Percentiles rank a stretch among this genome's conserved stretches.
Conservation (phyloP, 179 eudicot species). For the Silene noctiflora region DNA sequence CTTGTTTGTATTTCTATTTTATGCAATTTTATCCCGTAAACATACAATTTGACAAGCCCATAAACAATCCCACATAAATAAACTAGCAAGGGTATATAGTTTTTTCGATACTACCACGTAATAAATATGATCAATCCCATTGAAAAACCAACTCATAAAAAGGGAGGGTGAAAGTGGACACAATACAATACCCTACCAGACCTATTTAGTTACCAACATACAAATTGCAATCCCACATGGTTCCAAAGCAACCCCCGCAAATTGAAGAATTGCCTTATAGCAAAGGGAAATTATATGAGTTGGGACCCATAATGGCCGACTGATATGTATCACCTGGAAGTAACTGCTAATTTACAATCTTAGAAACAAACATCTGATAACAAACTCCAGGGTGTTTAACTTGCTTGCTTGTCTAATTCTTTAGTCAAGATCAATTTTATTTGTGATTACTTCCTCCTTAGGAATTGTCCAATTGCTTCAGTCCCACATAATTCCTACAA, state of each 20-base stretch:
- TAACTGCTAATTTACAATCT: conserved; percentile 1
- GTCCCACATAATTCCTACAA: conserved; percentile 8
- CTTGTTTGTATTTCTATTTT: too few relatives aligned
- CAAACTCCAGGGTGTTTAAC: not conserved
- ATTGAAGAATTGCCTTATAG: conserved; percentile 12
- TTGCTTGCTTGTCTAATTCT: conserved; percentile 9
- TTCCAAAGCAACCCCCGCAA: conserved; percentile 9
- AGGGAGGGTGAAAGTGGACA: too few relatives aligned
- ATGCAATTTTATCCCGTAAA: too few relatives aligned
- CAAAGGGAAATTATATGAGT: conserved; percentile 12
- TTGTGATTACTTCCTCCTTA: not conserved
- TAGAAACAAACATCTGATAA: conserved; percentile 15
- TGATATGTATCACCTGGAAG: conserved; percentile 23
- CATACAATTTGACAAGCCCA: too few relatives aligned
- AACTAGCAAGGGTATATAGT: too few relatives aligned
- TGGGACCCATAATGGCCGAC: conserved; percentile 11
- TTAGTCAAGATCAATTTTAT: conserved; percentile 8
- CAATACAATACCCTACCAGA: not conserved
- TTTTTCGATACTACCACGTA: too few relatives aligned
- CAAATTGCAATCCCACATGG: conserved; percentile 20
- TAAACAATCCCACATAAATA: too few relatives aligned
- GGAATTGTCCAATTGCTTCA: not conserved
- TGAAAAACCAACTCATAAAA: too few relatives aligned
- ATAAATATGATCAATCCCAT: too few relatives aligned
- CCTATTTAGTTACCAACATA: not conserved